These are phyloP conservation scores for Coriolopsis trogii DNA, from an alignment of 1,284 basidiomycete species.

Conservation along the genomic window DNA sequence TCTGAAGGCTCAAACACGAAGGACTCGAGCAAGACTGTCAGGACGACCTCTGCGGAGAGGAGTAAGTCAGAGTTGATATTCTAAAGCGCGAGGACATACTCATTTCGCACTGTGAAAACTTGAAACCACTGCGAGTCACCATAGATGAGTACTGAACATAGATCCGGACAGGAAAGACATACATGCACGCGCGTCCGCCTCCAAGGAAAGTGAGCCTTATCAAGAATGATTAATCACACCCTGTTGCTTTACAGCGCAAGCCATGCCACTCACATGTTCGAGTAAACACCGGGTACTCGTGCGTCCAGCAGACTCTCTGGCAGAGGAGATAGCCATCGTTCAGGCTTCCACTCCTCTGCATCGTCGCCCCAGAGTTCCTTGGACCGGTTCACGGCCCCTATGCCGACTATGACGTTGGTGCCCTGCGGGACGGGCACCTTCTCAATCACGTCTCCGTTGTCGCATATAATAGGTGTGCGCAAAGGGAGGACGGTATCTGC, in stretches of 20 bases:
- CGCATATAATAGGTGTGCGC: conserved; percentile 18
- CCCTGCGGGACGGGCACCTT: conserved; percentile 46
- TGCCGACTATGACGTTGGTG: conserved; percentile 48
- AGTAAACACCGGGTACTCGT: conserved; percentile 25
- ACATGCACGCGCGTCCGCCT: conserved; percentile 37
- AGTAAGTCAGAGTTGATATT: background rate
- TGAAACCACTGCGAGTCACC: conserved; percentile 10
- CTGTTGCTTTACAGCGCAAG: background rate
- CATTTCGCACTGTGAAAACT: conserved; percentile 33
- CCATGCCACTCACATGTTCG: conserved; percentile 22
- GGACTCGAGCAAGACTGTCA: conserved; percentile 5
- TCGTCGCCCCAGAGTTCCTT: conserved; percentile 59
- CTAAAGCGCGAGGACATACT: conserved; percentile 3
- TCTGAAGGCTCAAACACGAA: conserved; percentile 6
- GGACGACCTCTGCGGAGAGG: conserved; percentile 11
- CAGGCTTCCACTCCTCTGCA: conserved; percentile 50
- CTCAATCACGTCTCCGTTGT: conserved; percentile 36
- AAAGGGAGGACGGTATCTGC: conserved; percentile 27
- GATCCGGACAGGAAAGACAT: conserved; percentile 20
- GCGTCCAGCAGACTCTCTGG: conserved; percentile 17
- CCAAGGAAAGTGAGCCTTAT: conserved; percentile 38
- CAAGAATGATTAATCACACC: background rate
- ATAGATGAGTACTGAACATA: conserved; percentile 4
- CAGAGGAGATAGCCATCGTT: conserved; percentile 30
- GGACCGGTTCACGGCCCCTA: conserved; percentile 46